Evolutionary conservation across 257 asterid genomes (phyloP).

Genomic region (Solanum sejunctum): DNA sequence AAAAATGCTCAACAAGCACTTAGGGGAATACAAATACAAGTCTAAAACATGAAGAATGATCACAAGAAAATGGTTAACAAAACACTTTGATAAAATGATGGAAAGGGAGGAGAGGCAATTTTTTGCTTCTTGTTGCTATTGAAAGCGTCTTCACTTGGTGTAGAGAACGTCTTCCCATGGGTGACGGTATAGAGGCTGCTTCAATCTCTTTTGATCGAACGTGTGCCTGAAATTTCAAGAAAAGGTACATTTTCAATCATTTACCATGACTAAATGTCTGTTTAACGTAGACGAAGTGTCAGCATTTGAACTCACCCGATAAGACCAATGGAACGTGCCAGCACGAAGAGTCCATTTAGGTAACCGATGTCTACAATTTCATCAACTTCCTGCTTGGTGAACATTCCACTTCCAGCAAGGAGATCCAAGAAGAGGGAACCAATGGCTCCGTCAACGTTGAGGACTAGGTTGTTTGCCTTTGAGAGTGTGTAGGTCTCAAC

Average conservation of each 20-base stretch:
- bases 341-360: conserved; percentile 91
- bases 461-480: conserved; percentile 91
- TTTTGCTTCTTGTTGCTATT: not conserved
- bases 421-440: conserved; percentile 97
- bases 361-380: conserved; percentile 91
- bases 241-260: not conserved
- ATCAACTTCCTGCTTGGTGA: conserved; percentile 85
- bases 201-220: conserved; percentile 94
- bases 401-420: conserved; percentile 99
- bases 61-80: not conserved
- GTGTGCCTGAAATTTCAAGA: conserved; percentile 57
- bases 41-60: conserved; percentile 14
- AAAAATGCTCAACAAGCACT: conserved; percentile 9
- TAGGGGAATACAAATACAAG: conserved; percentile 19
- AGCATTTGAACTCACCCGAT: conserved; percentile 59
- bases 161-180: conserved; percentile 99
- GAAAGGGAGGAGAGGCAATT: not conserved
- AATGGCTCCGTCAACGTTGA: conserved; percentile 97
- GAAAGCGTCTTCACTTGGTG: conserved; percentile 23
- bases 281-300: not conserved
- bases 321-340: conserved; percentile 99
- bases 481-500: conserved; percentile 96
- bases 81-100: conserved; percentile 3
- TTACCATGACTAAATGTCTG: not conserved
- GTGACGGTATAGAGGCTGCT: conserved; percentile 99